A percentile compares a stretch with the other conserved stretches of the same genome.
Evolutionary conservation across 495 filamentous ascomycete species (phyloP).

Genomic region (Penicillium bovifimosum): DNA sequence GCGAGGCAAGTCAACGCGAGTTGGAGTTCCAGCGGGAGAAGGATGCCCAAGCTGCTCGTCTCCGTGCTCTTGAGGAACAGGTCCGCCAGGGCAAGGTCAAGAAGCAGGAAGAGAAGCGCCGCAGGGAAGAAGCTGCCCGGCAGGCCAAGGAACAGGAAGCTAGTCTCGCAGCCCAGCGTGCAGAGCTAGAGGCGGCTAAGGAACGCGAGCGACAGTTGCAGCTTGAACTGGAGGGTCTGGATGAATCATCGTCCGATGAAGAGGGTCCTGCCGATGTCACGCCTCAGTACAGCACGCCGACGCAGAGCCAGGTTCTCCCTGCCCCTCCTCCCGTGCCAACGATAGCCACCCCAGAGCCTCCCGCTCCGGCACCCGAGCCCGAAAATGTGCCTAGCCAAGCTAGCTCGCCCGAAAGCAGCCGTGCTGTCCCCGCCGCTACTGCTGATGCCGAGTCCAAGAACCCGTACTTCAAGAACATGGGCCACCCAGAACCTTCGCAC

Average conservation of each 20-base stretch:
- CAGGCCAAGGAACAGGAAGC: slow-evolving; percentile 87
- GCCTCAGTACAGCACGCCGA: slow-evolving; percentile 77
- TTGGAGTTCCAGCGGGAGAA: slow-evolving; percentile 73
- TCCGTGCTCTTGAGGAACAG: slow-evolving; percentile 87
- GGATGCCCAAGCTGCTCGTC: slow-evolving; percentile 72
- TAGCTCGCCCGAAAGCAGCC: slow-evolving; percentile 27
- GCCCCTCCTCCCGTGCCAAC: slow-evolving; percentile 29
- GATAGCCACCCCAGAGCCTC: slow-evolving; percentile 26
- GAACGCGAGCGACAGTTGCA: slow-evolving; percentile 85
- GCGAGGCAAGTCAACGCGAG: slow-evolving; percentile 69
- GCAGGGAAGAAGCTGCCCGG: slow-evolving; percentile 79
- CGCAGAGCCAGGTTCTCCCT: slow-evolving; percentile 54
- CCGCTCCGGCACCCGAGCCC: slow-evolving; percentile 40
- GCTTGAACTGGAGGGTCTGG: slow-evolving; percentile 76
- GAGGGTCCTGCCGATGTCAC: slow-evolving; percentile 78
- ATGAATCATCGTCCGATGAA: slow-evolving; percentile 80
- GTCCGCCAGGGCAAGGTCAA: slow-evolving; percentile 93
- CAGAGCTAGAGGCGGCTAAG: slow-evolving; percentile 85
- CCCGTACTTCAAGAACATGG: slow-evolving; percentile 69
- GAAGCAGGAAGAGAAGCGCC: slow-evolving; percentile 90
- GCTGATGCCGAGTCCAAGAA: slow-evolving; percentile 53
- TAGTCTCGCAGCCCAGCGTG: slow-evolving; percentile 75
- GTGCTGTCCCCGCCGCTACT: slow-evolving; percentile 19
- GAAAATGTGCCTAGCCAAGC: slow-evolving; percentile 19
- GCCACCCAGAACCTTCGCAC: slow-evolving; percentile 30